A percentile compares a stretch with the other conserved stretches of the same genome.
Conservation (phyloP, 2,329 filamentous ascomycete genomes). For the Calonectria montana region DNA sequence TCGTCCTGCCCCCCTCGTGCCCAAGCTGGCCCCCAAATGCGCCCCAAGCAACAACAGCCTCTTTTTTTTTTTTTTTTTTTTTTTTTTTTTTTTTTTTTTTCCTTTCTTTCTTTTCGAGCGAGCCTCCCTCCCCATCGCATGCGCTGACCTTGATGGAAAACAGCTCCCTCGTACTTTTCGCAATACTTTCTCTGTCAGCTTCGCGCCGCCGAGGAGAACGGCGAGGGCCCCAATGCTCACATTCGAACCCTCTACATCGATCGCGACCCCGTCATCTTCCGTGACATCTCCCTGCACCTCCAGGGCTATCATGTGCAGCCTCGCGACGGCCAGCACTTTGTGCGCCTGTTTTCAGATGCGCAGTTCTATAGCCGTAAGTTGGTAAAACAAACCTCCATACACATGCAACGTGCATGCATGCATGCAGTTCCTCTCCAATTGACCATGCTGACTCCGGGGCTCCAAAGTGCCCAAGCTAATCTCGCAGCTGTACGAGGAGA, state of each 20-base stretch:
- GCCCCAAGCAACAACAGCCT: neutral
- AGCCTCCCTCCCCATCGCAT: neutral
- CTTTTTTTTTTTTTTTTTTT: neutral
- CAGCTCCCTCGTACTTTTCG: slow-evolving; percentile 96
- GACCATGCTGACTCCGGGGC: slow-evolving; percentile 4
- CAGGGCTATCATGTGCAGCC: slow-evolving; percentile 92
- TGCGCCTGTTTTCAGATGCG: slow-evolving; percentile 92
- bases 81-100: neutral
- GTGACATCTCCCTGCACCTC: slow-evolving; percentile 88
- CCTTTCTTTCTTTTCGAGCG: no score
- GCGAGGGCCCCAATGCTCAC: slow-evolving; percentile 59
- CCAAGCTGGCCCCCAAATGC: neutral
- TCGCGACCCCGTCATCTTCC: slow-evolving; percentile 88
- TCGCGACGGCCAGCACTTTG: slow-evolving; percentile 85
- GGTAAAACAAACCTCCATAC: no score
- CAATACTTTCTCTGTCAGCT: slow-evolving; percentile 92
- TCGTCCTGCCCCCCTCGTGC: neutral
- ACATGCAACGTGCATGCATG: neutral
- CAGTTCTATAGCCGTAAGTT: slow-evolving; percentile 88
- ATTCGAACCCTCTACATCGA: slow-evolving; percentile 94
- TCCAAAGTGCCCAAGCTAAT: slow-evolving; percentile 83
- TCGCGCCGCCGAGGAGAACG: slow-evolving; percentile 68
- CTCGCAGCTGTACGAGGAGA: slow-evolving; percentile 89
- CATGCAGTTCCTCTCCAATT: neutral
- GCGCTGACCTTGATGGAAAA: slow-evolving; percentile 23